Evolutionary conservation across 208 protist genomes (phyloP), one percentile per base, ranked within the genome.

Genomic region (Crithidia mellificae): DNA sequence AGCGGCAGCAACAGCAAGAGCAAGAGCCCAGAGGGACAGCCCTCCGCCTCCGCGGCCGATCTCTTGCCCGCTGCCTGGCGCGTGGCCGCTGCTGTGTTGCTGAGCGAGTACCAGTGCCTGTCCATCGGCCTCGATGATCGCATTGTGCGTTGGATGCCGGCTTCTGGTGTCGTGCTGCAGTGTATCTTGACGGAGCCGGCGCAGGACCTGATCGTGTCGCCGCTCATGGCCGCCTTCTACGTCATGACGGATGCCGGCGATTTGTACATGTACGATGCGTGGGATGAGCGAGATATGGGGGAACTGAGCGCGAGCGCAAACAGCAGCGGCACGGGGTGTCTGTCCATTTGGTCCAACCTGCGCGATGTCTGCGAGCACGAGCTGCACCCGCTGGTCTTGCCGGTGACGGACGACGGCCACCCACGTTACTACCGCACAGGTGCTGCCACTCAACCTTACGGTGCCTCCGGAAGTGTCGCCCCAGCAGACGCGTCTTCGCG

Each of bases 181-280:
- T 65, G 72, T 22, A 80, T 94, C 34, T 17, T 53, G 6, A 81
- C 81, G 11, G 58, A 75, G 47, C 78, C 81, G 12, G 63, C 85
- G 43, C 68, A 78, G 39, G 83, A 85, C 77, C 67, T 90, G 19
- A 27, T 91, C 20, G 65, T 91, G 25, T 91, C 81, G 1, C 79
- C 83, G 7, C 62, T 94, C n/a, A 85, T 85, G 80, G 72, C 76
- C 11, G 78, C 83, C 27, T 66, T 91, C 39, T 91, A 94, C 65
- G 79, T 77, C 14, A 83, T 88, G 14, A 81, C 78, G 68, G 77
- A 84, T 44, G 71, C 58, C 30, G 85, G 85, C 5, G 47, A 88
- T 27, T 62, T 94, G 22, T 72, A 62, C 38, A 85, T 91, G 83
- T 87, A 91, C 70, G 85, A 91, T 47, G 84, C 78, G 1, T 87